Evolutionary conservation across 1,139 yeast species (phyloP).

Genomic region (Diutina pseudorugosa): DNA sequence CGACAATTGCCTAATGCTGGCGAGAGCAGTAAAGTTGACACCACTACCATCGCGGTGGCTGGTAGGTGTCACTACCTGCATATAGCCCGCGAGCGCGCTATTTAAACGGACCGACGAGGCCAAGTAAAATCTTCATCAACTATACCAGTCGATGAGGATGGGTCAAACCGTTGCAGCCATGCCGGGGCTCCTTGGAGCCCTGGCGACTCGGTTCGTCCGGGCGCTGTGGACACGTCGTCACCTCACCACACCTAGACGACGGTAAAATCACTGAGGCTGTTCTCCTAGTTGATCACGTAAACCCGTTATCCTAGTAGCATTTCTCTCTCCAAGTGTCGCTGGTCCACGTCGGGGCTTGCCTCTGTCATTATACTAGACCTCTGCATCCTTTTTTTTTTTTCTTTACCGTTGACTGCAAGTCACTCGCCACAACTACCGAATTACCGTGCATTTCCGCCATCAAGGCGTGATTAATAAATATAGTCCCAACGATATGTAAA

Average conservation of each 20-base stretch:
- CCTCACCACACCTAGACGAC: conserved; percentile 10
- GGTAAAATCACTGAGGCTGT: conserved; percentile 10
- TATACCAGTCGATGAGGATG: conserved; percentile 56
- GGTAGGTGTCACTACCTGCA: too few species aligned
- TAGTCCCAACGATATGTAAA: not conserved
- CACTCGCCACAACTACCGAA: too few species aligned
- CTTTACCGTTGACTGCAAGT: too few species aligned
- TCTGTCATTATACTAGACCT: too few species aligned
- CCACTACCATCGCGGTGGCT: too few species aligned
- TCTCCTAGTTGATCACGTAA: not conserved
- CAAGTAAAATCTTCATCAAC: conserved; percentile 33
- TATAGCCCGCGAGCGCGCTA: conserved; percentile 6
- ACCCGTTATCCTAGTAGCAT: too few species aligned
- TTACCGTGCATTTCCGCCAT: conserved; percentile 1
- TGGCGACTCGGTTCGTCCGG: conserved; percentile 11
- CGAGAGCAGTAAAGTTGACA: too few species aligned
- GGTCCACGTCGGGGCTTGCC: too few species aligned
- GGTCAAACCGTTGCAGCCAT: conserved; percentile 38
- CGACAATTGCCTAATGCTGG: too few species aligned
- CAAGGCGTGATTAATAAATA: conserved; percentile 2
- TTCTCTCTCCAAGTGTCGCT: too few species aligned
- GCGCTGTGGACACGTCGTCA: conserved; percentile 19
- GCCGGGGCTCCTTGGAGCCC: conserved; percentile 12
- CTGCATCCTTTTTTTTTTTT: too few species aligned
- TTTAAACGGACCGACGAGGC: conserved; percentile 5